Evolutionary conservation across 345 rosid genomes (phyloP).

Genomic region (Acer negundo): DNA sequence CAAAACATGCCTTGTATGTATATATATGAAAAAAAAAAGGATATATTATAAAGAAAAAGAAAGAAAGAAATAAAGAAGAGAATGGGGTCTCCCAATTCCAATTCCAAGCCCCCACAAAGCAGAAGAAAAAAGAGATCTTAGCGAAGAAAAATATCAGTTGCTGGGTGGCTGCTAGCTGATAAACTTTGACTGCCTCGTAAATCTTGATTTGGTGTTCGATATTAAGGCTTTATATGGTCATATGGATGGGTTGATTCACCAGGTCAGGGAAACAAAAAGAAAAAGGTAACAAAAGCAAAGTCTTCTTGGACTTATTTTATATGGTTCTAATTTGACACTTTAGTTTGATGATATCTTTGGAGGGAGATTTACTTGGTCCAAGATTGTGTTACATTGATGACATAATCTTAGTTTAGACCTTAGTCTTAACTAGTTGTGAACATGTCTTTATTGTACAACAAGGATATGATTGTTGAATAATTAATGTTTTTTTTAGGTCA

Average conservation of each 20-base stretch:
- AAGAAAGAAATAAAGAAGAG: constrained; percentile 6
- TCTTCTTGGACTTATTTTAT: constrained; percentile 37
- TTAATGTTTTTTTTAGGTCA: not conserved
- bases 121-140: constrained; percentile 12
- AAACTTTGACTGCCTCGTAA: constrained; percentile 55
- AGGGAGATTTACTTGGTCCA: not conserved
- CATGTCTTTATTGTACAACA: not conserved
- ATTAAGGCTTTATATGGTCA: not conserved
- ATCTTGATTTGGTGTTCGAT: constrained; percentile 15
- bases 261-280: constrained; percentile 17
- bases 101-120: constrained; percentile 15
- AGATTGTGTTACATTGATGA: not conserved
- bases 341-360: not conserved
- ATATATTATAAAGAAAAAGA: not conserved
- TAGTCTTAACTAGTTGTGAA: not conserved
- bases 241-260: not conserved
- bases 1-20: not conserved
- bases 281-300: constrained; percentile 26
- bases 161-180: constrained; percentile 2
- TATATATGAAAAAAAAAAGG: not conserved
- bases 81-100: constrained; percentile 22
- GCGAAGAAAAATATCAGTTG: constrained; percentile 11
- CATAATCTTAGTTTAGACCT: too few species aligned
- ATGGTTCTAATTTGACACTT: constrained; percentile 23
- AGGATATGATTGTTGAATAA: not conserved